These are phyloP conservation scores for Geoglossum cookeanum DNA, from an alignment of 2,329 filamentous ascomycete species.

Conservation along the genomic window DNA sequence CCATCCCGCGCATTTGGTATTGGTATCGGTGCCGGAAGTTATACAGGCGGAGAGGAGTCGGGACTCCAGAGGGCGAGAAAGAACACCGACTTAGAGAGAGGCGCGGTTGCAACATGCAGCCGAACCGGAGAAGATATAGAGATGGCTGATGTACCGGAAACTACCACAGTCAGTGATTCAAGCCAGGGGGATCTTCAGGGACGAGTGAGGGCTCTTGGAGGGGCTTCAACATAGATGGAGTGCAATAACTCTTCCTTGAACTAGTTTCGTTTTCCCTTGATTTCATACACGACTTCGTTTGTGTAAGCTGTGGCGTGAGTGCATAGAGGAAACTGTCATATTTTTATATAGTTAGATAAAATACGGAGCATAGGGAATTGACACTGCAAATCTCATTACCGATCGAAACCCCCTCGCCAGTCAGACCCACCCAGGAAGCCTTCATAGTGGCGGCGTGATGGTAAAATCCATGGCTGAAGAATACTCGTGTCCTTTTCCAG, in stretches of 20 bases:
- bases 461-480: too few species aligned
- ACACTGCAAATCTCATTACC: neutral
- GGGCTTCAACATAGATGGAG: neutral
- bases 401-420: neutral
- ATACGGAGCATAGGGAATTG: too few species aligned
- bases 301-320: too few species aligned
- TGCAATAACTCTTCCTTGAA: neutral
- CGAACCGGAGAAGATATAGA: neutral
- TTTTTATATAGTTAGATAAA: too few species aligned
- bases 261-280: neutral
- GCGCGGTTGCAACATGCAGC: neutral
- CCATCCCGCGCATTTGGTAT: conserved; percentile 59
- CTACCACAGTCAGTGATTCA: neutral
- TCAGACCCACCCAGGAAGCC: neutral
- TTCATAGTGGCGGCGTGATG: neutral
- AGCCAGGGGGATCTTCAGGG: neutral
- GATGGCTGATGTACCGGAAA: neutral
- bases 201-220: neutral
- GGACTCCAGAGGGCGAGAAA: neutral
- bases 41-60: conserved; percentile 25
- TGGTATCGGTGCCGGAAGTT: conserved; percentile 36
- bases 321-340: too few species aligned
- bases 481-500: neutral
- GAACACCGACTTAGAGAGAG: neutral
- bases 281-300: neutral